Evolutionary conservation across 345 rosid species (phyloP), one percentile per base, ranked within the genome.

Genomic region (Eucalyptus regnans): DNA sequence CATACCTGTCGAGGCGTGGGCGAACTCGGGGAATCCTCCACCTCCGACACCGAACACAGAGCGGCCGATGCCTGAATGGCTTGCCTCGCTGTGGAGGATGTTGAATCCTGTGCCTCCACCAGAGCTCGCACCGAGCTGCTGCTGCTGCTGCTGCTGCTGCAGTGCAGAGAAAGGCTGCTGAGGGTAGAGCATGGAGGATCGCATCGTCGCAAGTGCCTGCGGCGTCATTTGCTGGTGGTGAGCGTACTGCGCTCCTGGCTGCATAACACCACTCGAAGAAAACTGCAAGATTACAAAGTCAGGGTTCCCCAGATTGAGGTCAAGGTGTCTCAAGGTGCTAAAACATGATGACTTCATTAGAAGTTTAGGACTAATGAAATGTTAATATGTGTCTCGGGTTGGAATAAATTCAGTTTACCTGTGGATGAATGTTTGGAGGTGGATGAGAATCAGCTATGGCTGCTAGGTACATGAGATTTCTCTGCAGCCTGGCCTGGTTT

Each of bases 381-480:
- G 29, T 23, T 41, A 76, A 76, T 43, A 18, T 41, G 3, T 41
- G 84, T 76, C 48, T 14, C 27, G 84, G 27, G 48, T 60, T 52
- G 62, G 48, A 29, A 33, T 22, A 58, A 9, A 54, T 68, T 86
- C 11, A 14, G 31, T 25, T 22, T 88, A 97, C 99, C 98, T 97
- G 99, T 89, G 96, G 31, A 92, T 98, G 99, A 93, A 95, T 80
- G 13, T 91, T 84, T 22, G 99, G 97, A 29, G 97, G 96, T 86
- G 95, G 99, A 86, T 98, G 99, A 93, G 99, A 95, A 93, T 98
- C 99, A 29, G 99, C 99, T 52, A 98, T 96, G 50, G 99, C 99
- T 86, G 99, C 99, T 89, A 98, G 92, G 94, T 97, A 98, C 99
- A 97, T 98, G 64, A 98, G 97, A 91, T 98, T 98, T 37, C 97